A percentile compares a stretch with the other conserved stretches of the same genome.
Conservation (phyloP, 192 early-diverging fungal genomes). For the Dissophora ornata region DNA sequence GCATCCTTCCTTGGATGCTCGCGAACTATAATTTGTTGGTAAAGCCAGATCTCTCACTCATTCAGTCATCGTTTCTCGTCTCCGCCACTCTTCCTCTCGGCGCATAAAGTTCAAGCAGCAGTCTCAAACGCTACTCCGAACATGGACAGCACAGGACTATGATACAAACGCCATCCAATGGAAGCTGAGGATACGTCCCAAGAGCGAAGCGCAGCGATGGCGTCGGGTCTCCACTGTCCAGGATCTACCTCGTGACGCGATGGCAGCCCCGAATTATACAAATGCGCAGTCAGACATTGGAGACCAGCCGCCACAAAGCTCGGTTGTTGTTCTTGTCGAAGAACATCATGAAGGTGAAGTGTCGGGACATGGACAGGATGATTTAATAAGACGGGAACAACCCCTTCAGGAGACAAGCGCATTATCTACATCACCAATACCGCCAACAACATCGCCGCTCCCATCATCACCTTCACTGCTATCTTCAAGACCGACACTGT, state of each 20-base stretch:
- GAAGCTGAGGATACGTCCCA: conserved; percentile 36
- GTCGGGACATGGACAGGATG: not conserved
- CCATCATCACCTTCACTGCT: not conserved
- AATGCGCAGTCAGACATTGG: not conserved
- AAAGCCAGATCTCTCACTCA: no score
- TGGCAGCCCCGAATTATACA: not conserved
- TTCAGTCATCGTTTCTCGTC: no score
- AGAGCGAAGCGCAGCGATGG: conserved; percentile 8
- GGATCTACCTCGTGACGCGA: not conserved
- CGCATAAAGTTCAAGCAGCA: conserved; percentile 25
- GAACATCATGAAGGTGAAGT: not conserved
- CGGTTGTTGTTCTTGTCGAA: no score
- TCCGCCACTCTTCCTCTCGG: not conserved
- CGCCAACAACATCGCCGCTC: no score
- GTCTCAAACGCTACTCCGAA: conserved; percentile 40
- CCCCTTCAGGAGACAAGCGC: not conserved
- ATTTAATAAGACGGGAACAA: conserved; percentile 4
- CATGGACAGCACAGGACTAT: conserved; percentile 38
- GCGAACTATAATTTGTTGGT: no score
- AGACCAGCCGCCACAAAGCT: no score
- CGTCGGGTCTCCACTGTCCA: not conserved
- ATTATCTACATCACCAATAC: not conserved
- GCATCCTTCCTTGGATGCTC: no score
- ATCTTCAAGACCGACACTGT: not conserved
- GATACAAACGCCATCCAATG: conserved; percentile 46